phyloP scores from a whole-genome alignment of 352 stramenopile species.

The Saprolegnia parasitica region DNA sequence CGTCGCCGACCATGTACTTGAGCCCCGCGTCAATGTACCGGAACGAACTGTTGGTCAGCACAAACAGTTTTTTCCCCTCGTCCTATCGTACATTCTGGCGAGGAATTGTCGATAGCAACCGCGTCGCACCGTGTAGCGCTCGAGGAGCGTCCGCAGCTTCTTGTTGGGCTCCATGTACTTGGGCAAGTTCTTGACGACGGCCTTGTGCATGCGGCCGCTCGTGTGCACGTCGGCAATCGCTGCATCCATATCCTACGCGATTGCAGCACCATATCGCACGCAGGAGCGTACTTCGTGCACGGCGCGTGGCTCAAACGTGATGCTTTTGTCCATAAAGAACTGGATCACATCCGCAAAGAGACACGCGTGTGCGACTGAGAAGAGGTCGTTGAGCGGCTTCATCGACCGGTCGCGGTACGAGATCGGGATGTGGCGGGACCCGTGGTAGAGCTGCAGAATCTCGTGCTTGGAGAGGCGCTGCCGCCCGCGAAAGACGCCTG shows the following conservation, averaged over 20 bases:
- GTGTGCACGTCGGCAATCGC: conserved; percentile 87
- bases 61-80: conserved; percentile 87
- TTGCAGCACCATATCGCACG: not conserved
- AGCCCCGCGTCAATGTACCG: conserved; percentile 91
- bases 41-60: conserved; percentile 93
- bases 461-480: conserved; percentile 73
- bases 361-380: conserved; percentile 90
- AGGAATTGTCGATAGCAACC: not conserved
- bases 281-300: conserved; percentile 25
- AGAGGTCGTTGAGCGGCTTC: conserved; percentile 92
- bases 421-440: conserved; percentile 82
- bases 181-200: conserved; percentile 74
- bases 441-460: conserved; percentile 85
- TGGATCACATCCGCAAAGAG: conserved; percentile 92
- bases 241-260: conserved; percentile 85
- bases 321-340: conserved; percentile 86
- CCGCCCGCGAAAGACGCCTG: conserved; percentile 77
- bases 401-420: conserved; percentile 78
- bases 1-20: conserved; percentile 87
- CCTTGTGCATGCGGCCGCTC: conserved; percentile 89
- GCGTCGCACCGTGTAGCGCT: conserved; percentile 51
- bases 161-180: conserved; percentile 89
- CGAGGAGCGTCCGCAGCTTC: conserved; percentile 74
- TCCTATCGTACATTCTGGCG: conserved; percentile 34
- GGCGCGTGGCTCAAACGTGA: conserved; percentile 87